Evolutionary conservation across 2,329 filamentous ascomycete species (phyloP), one percentile per base, ranked within the genome.

Genomic region (Penicillium sp.): DNA sequence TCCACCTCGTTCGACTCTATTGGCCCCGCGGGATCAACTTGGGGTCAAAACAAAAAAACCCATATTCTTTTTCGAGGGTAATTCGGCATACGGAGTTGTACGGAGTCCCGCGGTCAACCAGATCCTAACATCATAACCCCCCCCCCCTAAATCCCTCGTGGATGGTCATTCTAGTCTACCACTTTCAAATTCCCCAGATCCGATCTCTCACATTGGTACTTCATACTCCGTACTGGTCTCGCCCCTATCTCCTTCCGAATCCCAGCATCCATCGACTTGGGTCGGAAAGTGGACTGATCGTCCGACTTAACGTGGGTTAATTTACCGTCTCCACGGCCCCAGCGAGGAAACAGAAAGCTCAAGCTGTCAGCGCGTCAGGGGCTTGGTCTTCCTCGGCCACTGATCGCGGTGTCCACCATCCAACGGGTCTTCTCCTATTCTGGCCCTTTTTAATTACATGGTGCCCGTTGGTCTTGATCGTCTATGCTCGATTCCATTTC

Each of bases 361-460:
- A 37, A 61, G 55, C 59, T 61, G 59, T 62, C 59, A 61, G 51
- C 56, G 57, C 54, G 56, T 61, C 55, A 61, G 59, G 58, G 59
- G 55, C 45, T 55, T 42, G 22, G 32, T 16, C 6, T 20, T 38
- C 38, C 44, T 47, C 42, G 44, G 38, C 35, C 51, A 56, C 42
- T 48, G 50, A 52, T 54, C 47, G 39, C 46, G 54, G 38, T 38
- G 18, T 35, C 57, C 52, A 59, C 55, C 18, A 9, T 22, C 18
- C 5, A 49, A 56, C 52, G 57, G 62, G 52, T 59, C 59, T 51
- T 56, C 59, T 60, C 57, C 56, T 59, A 58, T 52, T 54, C 42
- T 61, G 56, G 55, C 45, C 47, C 50, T 46, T 49, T n/a, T 48
- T 52, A 48, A 46, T 54, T 51, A 50, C 46, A 48, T 54, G 47